Evolutionary conservation across 1,139 yeast genomes (phyloP), one percentile per base, ranked within the genome.

Genomic region (Sporopachydermia cereana): DNA sequence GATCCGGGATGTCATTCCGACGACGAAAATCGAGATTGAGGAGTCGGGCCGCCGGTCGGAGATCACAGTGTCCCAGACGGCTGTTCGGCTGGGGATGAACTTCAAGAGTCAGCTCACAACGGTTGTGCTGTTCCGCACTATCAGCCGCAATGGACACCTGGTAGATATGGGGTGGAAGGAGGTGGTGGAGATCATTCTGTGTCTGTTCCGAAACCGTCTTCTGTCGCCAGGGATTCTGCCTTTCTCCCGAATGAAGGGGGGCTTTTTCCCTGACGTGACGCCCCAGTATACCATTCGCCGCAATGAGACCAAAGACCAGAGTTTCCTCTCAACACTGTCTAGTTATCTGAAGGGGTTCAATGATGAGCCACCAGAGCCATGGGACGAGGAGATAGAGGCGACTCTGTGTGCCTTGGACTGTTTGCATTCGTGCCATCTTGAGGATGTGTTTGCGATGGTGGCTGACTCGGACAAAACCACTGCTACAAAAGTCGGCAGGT

Each of bases 21-120:
- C 57, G 2, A 62, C 58, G 42, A 34, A 69, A 49, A 68, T 74
- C 39, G 56, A 57, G 34, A 56, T 64, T 36, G 76, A 74, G 45
- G 66, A 71, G 16, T 72, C 73, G 31, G 69, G 69, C 46, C 72
- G 67, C 41, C 66, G 69, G 1, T 52, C 57, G 25, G 79, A 77
- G 22, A 72, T 76, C 2, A 80, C 84, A 7, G 91, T 91, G 2
- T 82, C 94, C 57, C 89, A 85, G 48, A 66, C 79, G 50, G 77
- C 96, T 0, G 86, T 88, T 7, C 74, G 81, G 61, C 79, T 91
- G 60, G 99, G 98, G 4, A 72, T 83, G 44, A 94, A 88, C 57
- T 85, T 85, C 64, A 86, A 89, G 55, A 95, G 95, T 0, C 98
- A 93, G 59, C 67, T 91, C 51, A 84, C 96, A 3, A 73, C 88